Evolutionary conservation across 1,284 basidiomycete genomes (phyloP).

Genomic region (Erythrobasidium hasegawianum): DNA sequence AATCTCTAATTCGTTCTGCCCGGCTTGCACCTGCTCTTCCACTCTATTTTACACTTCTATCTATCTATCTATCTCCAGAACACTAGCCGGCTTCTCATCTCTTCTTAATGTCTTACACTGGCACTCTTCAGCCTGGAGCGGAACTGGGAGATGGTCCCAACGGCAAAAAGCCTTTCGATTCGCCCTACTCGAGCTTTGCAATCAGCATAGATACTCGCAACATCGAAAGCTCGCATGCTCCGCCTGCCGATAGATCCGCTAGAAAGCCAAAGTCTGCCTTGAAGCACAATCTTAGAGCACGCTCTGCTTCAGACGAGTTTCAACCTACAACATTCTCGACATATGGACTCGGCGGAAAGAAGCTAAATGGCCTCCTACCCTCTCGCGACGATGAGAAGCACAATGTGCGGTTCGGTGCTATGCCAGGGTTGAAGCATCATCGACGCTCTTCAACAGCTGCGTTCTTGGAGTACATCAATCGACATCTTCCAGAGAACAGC

Average conservation of each 20-base stretch:
- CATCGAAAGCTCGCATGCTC: constrained; percentile 3
- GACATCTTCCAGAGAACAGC: constrained; percentile 15
- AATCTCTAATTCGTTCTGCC: no score
- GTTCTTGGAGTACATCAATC: constrained; percentile 26
- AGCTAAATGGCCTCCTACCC: not conserved
- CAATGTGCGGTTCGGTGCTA: constrained; percentile 16
- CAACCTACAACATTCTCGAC: not conserved
- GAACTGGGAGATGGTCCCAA: not conserved
- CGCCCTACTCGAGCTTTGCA: constrained; percentile 25
- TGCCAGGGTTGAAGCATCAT: constrained; percentile 7
- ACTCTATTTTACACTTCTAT: no score
- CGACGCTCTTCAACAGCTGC: constrained; percentile 31
- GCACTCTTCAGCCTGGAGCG: not conserved
- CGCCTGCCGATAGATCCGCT: not conserved
- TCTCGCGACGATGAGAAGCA: constrained; percentile 1
- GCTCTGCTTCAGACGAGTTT: not conserved
- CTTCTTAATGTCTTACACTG: no score
- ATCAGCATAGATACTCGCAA: constrained; percentile 23
- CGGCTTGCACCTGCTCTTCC: no score
- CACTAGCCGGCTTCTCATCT: no score
- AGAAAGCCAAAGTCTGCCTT: constrained; percentile 9
- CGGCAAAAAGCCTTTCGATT: constrained; percentile 1
- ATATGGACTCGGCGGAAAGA: not conserved
- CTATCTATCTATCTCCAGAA: no score
- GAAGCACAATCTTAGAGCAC: constrained; percentile 3